Evolutionary conservation across 805 yeast genomes (phyloP).

Genomic region (Barnettozyma californica): DNA sequence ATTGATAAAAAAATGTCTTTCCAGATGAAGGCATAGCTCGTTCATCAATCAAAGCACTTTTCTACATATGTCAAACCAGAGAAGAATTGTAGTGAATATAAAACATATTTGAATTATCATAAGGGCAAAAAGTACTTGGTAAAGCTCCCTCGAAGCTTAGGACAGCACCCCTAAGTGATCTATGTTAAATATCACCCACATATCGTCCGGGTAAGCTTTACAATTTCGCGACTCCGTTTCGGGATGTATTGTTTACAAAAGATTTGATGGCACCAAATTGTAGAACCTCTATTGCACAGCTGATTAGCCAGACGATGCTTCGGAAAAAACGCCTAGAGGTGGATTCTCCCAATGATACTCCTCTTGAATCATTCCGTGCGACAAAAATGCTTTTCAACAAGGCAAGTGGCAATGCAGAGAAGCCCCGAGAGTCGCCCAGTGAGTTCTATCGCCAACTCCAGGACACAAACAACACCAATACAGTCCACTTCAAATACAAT

Average conservation of each 20-base stretch:
- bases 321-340: neutral
- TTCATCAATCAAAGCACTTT: no score
- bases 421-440: neutral
- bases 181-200: no score
- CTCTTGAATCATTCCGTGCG: neutral
- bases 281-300: neutral
- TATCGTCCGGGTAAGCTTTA: neutral
- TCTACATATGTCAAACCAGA: no score
- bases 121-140: no score
- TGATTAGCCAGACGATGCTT: neutral
- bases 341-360: neutral
- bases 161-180: no score
- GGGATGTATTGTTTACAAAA: neutral
- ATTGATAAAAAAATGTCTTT: no score
- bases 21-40: no score
- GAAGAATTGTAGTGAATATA: no score
- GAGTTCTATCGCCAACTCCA: slow-evolving; percentile 13
- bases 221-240: no score
- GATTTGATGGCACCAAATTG: neutral
- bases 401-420: slow-evolving; percentile 9
- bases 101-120: no score
- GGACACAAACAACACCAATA: slow-evolving; percentile 18
- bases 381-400: neutral
- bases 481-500: slow-evolving; percentile 6
- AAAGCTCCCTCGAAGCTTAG: no score